phyloP scores from a whole-genome alignment of 306 rosid genomes.

The Fragaria vesca region DNA sequence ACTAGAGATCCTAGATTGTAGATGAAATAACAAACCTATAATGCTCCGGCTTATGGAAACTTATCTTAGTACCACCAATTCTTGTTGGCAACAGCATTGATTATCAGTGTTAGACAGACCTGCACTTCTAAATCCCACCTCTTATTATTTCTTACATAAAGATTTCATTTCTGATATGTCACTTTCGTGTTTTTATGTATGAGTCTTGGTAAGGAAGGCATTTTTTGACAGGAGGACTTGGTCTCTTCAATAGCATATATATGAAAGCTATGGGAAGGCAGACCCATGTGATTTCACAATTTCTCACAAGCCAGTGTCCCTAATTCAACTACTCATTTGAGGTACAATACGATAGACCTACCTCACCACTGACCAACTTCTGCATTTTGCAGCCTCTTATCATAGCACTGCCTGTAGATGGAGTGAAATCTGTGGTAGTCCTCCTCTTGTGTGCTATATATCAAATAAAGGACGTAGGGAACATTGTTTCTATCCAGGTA shows the following conservation, averaged over 20 bases:
- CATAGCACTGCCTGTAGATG: background rate
- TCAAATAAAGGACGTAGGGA: background rate
- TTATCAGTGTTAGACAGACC: background rate
- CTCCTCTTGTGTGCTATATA: background rate
- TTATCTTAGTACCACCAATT: background rate
- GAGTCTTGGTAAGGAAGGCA: background rate
- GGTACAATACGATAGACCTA: background rate
- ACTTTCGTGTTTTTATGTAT: too few relatives aligned
- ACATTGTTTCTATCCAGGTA: background rate
- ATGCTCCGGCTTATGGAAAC: background rate
- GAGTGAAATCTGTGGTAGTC: background rate
- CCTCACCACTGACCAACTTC: background rate
- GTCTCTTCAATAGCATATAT: background rate
- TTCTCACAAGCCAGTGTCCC: background rate
- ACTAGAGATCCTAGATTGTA: background rate
- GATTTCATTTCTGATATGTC: too few relatives aligned
- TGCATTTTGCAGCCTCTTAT: background rate
- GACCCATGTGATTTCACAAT: background rate
- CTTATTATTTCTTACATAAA: background rate
- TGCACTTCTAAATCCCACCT: background rate
- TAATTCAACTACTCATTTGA: background rate
- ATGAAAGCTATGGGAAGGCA: background rate
- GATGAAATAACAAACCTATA: background rate
- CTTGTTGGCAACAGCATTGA: too few relatives aligned
- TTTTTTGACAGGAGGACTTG: too few relatives aligned